Conservation (phyloP, 768 basidiomycete species). For the Agaricus bisporus region DNA sequence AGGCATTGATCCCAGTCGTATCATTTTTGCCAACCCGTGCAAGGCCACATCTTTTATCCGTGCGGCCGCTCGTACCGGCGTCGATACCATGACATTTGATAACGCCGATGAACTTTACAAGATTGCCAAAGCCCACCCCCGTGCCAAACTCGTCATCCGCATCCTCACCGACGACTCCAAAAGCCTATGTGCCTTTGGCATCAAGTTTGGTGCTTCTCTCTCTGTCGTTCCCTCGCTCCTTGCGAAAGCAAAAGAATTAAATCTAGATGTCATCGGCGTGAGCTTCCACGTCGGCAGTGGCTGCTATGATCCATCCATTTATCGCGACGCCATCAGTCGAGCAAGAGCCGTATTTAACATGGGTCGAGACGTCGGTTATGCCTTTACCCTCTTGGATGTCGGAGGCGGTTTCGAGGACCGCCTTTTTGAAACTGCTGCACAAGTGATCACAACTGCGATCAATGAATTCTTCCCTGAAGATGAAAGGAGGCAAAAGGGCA, state of each 20-base stretch:
- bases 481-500: conserved; percentile 41
- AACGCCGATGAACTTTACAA: conserved; percentile 96
- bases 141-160: conserved; percentile 83
- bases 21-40: conserved; percentile 99
- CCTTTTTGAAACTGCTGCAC: conserved; percentile 76
- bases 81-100: conserved; percentile 97
- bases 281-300: conserved; percentile 98
- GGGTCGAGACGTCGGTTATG: conserved; percentile 74
- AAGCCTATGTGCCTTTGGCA: conserved; percentile 85
- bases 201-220: conserved; percentile 95
- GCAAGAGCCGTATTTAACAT: conserved; percentile 84
- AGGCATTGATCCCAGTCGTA: conserved; percentile 61
- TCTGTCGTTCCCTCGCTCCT: conserved; percentile 74
- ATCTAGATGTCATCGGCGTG: conserved; percentile 85
- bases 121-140: conserved; percentile 73
- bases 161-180: conserved; percentile 99
- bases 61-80: conserved; percentile 69
- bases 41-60: conserved; percentile 94
- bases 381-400: conserved; percentile 82
- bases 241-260: conserved; percentile 68
- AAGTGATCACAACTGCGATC: conserved; percentile 64
- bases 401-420: conserved; percentile 95
- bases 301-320: conserved; percentile 88
- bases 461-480: conserved; percentile 75
- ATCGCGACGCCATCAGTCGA: conserved; percentile 82